Conservation (phyloP, 495 filamentous ascomycete species). For the Lentithecium fluviatile region DNA sequence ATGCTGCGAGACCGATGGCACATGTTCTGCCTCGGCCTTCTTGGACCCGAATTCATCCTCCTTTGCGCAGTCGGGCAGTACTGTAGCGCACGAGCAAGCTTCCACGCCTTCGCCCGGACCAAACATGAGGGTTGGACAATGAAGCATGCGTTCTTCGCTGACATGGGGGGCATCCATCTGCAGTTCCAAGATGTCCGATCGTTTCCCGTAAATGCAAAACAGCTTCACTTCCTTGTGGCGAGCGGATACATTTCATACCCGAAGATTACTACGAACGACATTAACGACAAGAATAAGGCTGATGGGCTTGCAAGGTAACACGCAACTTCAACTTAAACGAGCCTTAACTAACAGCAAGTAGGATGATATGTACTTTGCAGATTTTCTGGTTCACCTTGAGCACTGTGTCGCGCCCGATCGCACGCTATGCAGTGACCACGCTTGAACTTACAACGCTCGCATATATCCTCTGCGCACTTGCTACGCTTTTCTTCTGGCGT, state of each 20-base stretch:
- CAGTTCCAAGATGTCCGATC: conserved; percentile 23
- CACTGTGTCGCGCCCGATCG: conserved; percentile 22
- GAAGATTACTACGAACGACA: conserved; percentile 7
- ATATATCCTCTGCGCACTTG: conserved; percentile 35
- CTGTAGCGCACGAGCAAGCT: conserved; percentile 39
- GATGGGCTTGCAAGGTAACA: conserved; percentile 34
- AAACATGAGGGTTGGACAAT: conserved; percentile 32
- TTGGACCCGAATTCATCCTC: conserved; percentile 45
- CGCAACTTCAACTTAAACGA: background rate
- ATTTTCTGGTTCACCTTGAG: conserved; percentile 38
- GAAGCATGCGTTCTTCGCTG: conserved; percentile 42
- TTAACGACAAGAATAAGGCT: conserved; percentile 40
- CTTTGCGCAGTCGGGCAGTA: conserved; percentile 43
- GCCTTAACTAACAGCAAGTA: background rate
- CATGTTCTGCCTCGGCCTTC: conserved; percentile 35
- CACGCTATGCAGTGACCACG: conserved; percentile 32
- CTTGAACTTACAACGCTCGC: conserved; percentile 38
- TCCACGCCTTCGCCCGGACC: conserved; percentile 23
- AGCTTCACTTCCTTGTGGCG: conserved; percentile 38
- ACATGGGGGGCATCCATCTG: conserved; percentile 42
- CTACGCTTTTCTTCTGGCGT: conserved; percentile 34
- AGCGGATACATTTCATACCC: conserved; percentile 33
- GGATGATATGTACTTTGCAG: conserved; percentile 34
- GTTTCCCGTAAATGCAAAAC: conserved; percentile 40
- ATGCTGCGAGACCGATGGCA: conserved; percentile 36